Evolutionary conservation across 2,329 filamentous ascomycete species (phyloP), one percentile per base, ranked within the genome.

Genomic region (Venturia pyrina): DNA sequence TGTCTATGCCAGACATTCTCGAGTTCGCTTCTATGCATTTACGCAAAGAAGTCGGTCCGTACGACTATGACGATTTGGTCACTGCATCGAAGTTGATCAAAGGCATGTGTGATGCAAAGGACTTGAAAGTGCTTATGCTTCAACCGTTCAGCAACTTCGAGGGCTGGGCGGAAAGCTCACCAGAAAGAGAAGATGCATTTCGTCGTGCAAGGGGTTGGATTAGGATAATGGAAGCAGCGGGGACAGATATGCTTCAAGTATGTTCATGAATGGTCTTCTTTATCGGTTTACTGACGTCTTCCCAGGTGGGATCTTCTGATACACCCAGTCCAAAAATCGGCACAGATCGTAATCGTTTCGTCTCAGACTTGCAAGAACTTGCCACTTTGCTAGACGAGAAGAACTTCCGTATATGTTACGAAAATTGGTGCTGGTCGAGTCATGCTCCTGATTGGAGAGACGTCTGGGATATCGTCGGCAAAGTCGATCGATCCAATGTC

Each of bases 341-440:
- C 0, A 77, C 75, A 0, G 78, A 82, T 6, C 75, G 80, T 6
- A 76, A 78, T 0, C 76, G 80, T 10, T 79, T 89, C 24, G 83
- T 88, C 0, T 71, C 74, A 0, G 88, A 92, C 69, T 79, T 93
- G 0, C 80, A 80, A 1, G 80, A 86, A 66, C 78, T 93, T 7
- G 86, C 85, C 1, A 86, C 89, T 65, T 76, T 89, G 63, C 79
- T 89, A 1, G 82, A 82, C 0, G 73, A 79, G 28, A 80, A 84
- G 60, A 80, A 81, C 0, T 84, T 86, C 72, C 81, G 83, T 7
- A 77, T 93, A 21, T 88, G 89, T 0, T 93, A 92, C 70, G 89
- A 93, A 76, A 91, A 92, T 72, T 92, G 89, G 88, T 91, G 89
- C 75, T 93, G 89, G 89, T 86, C 86, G 0, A 90, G 88, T 0